Base-by-base conservation (phyloP, 1,284 basidiomycete species). In the Malassezia equina region DNA sequence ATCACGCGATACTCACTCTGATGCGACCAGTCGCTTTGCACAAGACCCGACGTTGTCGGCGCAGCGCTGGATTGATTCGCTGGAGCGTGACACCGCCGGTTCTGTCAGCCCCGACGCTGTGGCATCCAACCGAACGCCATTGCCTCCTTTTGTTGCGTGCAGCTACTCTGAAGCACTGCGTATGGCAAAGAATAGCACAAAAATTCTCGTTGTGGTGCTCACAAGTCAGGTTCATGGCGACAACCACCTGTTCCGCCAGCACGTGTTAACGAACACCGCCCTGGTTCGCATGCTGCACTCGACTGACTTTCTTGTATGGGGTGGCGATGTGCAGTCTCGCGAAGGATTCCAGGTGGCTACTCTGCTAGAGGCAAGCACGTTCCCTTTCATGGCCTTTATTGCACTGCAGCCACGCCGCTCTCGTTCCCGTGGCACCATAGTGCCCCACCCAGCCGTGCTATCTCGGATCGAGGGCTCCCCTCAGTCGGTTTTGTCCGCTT, bases 151-250 rank as follows among this genome's bases (percentile, higher is more conserved):
- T 77, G 83, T 80, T 48, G 73, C 85, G 4, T 85, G 85, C 0
- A 80, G 82, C n/a, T 95, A 96, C 71, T 86, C 91, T 60, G 81
- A 85, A 7, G 85, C 85, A 39, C 76, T 93, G 57, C 80, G 81
- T 44, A 71, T 75, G 15, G 85, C 87, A 55, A 81, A 88, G 69
- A 80, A 79, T 48, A 84, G 91, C 43, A 77, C 81, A 23, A 82
- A 81, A 73, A 80, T 94, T 43, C 84, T 85, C 0, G 86, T 87
- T 64, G 81, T 91, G 1, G 76, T 95, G 1, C 78, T 96, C n/a
- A 84, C 90, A 45, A 89, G 86, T 66, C 83, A 83, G 32, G 90
- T 94, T 67, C 90, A 96, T 65, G 88, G 93, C 67, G 84, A 91
- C 65, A 86, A 86, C 34, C 78, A 83, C 1, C 83, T 84, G 61